phyloP scores from a whole-genome alignment of 2,329 filamentous ascomycete genomes.

The Pseudogymnoascus sp. region DNA sequence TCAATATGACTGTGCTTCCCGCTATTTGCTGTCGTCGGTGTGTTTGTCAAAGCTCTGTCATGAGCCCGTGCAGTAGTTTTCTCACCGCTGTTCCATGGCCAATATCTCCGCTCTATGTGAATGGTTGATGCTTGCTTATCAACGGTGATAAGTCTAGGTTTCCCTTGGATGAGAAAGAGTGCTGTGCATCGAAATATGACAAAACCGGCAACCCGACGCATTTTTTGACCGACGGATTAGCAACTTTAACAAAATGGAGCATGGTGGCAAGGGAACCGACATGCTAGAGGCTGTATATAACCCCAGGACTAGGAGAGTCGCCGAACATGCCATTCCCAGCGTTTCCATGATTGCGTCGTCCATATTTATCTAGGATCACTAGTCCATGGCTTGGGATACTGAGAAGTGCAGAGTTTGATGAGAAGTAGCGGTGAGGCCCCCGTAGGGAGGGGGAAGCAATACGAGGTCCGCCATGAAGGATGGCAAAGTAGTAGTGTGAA shows the following conservation, averaged over 20 bases:
- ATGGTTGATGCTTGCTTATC: not conserved
- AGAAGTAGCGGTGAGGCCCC: not conserved
- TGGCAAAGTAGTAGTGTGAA: not conserved
- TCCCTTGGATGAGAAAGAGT: not conserved
- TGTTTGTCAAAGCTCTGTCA: not conserved
- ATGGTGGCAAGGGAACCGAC: not conserved
- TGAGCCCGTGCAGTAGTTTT: not conserved
- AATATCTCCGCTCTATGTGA: not conserved
- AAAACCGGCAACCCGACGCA: not conserved
- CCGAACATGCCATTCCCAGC: not conserved
- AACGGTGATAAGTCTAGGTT: not conserved
- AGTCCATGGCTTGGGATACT: not conserved
- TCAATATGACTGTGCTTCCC: not conserved
- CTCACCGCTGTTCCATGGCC: not conserved
- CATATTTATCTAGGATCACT: not conserved
- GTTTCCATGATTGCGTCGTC: not conserved
- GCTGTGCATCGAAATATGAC: not conserved
- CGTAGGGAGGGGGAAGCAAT: not conserved
- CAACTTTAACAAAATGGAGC: no score
- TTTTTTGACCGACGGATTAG: not conserved
- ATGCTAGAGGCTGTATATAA: not conserved
- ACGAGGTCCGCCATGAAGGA: not conserved
- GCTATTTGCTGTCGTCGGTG: not conserved
- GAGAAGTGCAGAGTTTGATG: not conserved
- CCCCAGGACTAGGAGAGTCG: not conserved